Evolutionary conservation across 352 stramenopile genomes (phyloP), one percentile per base, ranked within the genome.

Genomic region (Pythium dissotocum): DNA sequence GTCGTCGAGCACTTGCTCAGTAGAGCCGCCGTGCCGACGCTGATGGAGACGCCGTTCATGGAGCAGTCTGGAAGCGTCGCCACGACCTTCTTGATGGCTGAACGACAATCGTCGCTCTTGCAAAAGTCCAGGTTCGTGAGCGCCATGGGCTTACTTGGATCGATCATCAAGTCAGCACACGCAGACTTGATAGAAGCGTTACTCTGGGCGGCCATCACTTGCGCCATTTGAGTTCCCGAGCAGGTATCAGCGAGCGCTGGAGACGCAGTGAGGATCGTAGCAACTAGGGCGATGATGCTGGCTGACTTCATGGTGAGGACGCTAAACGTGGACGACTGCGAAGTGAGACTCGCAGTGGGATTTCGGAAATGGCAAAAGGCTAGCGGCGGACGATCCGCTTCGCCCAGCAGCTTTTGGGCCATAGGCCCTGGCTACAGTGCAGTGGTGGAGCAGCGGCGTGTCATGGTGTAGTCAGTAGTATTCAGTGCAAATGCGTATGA

Each of bases 91-190:
- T 69, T 61, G 53, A 69, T 62, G 16, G 62, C 54, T 10, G 12
- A 6, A 8, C 48, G 28, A n/a, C 62, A 69, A 10, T 12, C 16
- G 10, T 57, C 51, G 54, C 54, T 69, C 36, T 51, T 48, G 49
- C 62, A 69, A 21, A 69, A 63, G 30, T 61, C 53, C 28, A 67
- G 33, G 52, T 67, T 67, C 26, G 61, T 48, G 21, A 67, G 52
- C 33, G 21, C 21, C 12, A 61, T 10, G 2, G 61, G 61, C 40
- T 67, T 53, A 18, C 21, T 46, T n/a, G 61, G 35, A 18, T 67
- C 61, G 30, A 58, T 58, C 9, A 42, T 24, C 13, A 67, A 51
- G 3, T n/a, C 16, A 13, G 49, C 38, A 13, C 61, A 67, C 24
- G 61, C 49, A 9, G 35, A 5, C 8, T 33, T 13, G 16, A 55